Evolutionary conservation across 2,329 filamentous ascomycete species (phyloP), one percentile per base, ranked within the genome.

Genomic region (Fusarium concolor): DNA sequence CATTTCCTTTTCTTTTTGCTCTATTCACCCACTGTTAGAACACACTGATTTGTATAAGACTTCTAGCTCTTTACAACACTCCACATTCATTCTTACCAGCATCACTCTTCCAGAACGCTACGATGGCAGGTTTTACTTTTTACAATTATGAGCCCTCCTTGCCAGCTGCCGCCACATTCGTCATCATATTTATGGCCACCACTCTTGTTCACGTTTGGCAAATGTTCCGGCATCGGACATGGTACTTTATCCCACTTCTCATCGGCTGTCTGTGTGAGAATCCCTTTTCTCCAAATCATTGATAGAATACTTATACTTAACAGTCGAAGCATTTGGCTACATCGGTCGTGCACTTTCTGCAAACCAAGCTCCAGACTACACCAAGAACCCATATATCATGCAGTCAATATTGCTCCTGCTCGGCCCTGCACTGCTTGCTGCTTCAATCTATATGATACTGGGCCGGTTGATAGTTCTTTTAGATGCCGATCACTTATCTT

Each of bases 171-270:
- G 75, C 78, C 14, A 65, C 80, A 24, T 83, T 83, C 52, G 72
- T 79, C 17, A 72, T 76, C 7, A 55, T 84, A 18, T 82, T 85
- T 68, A 71, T 71, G 6, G 3, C 61, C 15, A 74, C 82, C 4
- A 78, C 79, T 0, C 38, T 75, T 0, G 45, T 79, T 1, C 83
- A 85, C 65, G 49, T 72, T 11, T 80, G 73, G 28, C 81, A 82
- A 42, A 66, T 85, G 31, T 28, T 80, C 38, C 71, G 74, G 20
- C 76, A 77, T 6, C 76, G 80, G 49, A 82, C 82, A 10, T 86
- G 83, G 83, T 87, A 84, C 72, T 82, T 85, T 69, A 82, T 83
- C 4, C 82, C 85, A 0, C 82, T 87, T 37, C 67, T 83, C 5
- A 75, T 87, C 26, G 85, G 85, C 9, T 83, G 83, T 33, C 56